A percentile compares a stretch with the other conserved stretches of the same genome.
These are phyloP conservation scores for Taphrina confusa DNA, from an alignment of 1,139 yeast genomes.

Conservation along the genomic window DNA sequence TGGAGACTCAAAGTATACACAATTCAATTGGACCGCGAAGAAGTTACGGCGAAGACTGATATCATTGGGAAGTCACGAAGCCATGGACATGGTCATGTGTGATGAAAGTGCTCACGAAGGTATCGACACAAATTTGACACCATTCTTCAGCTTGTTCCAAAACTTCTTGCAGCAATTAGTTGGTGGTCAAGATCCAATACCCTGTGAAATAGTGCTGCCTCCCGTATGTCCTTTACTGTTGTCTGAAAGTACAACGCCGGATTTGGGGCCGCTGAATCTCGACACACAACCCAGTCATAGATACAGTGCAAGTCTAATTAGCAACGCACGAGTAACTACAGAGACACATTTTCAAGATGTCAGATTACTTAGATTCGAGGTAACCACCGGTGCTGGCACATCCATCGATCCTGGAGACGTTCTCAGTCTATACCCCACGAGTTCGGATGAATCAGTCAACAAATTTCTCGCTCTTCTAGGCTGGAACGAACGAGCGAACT, in stretches of 20 bases:
- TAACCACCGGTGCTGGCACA: not conserved
- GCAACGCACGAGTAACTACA: conserved; percentile 64
- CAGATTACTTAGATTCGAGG: conserved; percentile 48
- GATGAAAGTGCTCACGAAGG: conserved; percentile 84
- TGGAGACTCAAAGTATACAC: conserved; percentile 92
- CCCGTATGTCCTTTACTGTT: conserved; percentile 49
- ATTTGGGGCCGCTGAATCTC: not conserved
- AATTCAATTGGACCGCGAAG: conserved; percentile 73
- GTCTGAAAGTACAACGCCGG: not conserved
- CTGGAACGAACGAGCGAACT: conserved; percentile 72
- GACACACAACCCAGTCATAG: not conserved
- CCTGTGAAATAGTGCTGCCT: conserved; percentile 52
- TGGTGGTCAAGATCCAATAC: conserved; percentile 44
- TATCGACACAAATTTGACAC: conserved; percentile 53
- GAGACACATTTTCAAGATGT: conserved; percentile 87
- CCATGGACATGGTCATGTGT: conserved; percentile 77
- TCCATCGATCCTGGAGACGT: conserved; percentile 9
- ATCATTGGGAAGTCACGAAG: conserved; percentile 79
- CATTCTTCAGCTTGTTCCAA: conserved; percentile 41
- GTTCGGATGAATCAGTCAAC: conserved; percentile 65
- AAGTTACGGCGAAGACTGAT: conserved; percentile 74
- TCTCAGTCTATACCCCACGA: conserved; percentile 56
- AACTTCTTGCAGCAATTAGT: conserved; percentile 41
- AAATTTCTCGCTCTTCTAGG: conserved; percentile 66
- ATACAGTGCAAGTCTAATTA: conserved; percentile 44